A percentile compares a stretch with the other conserved stretches of the same genome.
Evolutionary conservation across 1,284 basidiomycete species (phyloP).

Genomic region (Apiotrichum gamsii): DNA sequence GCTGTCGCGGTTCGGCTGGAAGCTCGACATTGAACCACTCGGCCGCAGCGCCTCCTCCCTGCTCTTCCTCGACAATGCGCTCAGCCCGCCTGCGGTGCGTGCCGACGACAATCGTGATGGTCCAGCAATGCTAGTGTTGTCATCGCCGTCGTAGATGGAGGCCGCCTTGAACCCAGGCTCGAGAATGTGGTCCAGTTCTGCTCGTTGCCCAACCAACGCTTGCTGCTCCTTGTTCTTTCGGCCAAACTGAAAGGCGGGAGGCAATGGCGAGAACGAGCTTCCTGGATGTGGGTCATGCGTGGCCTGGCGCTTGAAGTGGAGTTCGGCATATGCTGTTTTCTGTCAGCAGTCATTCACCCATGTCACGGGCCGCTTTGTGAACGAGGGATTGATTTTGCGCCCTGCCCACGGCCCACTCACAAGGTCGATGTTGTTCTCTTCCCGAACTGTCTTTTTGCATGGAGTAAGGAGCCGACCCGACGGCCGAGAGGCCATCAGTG

Average conservation of each 20-base stretch:
- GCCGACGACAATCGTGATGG: slow-evolving; percentile 23
- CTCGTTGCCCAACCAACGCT: slow-evolving; percentile 32
- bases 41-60: slow-evolving; percentile 16
- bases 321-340: slow-evolving; percentile 24
- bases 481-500: slow-evolving; percentile 26
- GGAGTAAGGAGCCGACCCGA: slow-evolving; percentile 23
- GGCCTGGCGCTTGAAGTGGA: slow-evolving; percentile 33
- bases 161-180: slow-evolving; percentile 35
- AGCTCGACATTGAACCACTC: slow-evolving; percentile 5
- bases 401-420: slow-evolving; percentile 18
- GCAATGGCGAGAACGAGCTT: slow-evolving; percentile 36
- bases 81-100: slow-evolving; percentile 31
- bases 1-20: background rate
- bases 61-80: slow-evolving; percentile 11
- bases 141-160: slow-evolving; percentile 20
- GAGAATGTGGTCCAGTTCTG: slow-evolving; percentile 43
- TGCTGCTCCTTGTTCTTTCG: slow-evolving; percentile 33
- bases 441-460: no score
- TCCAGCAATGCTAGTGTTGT: slow-evolving; percentile 25
- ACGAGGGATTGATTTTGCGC: background rate
- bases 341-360: background rate
- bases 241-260: slow-evolving; percentile 34
- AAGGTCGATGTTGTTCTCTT: slow-evolving; percentile 20
- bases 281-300: slow-evolving; percentile 35
- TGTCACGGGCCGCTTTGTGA: background rate